phyloP scores from a whole-genome alignment of 768 basidiomycete species.

The Trametes maxima region DNA sequence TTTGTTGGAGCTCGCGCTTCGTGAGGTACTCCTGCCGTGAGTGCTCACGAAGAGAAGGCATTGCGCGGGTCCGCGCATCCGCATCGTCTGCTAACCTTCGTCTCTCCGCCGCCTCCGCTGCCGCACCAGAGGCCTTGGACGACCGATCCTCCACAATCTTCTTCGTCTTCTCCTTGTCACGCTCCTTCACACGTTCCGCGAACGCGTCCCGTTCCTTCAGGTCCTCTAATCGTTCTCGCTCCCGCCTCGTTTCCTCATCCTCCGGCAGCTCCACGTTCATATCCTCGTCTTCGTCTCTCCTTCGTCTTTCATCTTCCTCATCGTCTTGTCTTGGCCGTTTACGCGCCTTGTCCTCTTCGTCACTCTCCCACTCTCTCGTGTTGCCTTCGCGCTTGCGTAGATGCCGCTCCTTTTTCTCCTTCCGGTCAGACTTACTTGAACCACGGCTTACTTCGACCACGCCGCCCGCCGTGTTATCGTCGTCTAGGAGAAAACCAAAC shows the following conservation, averaged over 20 bases:
- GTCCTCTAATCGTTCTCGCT: constrained; percentile 78
- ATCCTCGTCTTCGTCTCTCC: constrained; percentile 39
- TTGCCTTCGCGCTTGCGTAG: constrained; percentile 82
- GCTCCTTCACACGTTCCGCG: constrained; percentile 80
- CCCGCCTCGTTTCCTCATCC: constrained; percentile 70
- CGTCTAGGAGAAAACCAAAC: constrained; percentile 85
- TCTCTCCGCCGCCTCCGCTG: constrained; percentile 81
- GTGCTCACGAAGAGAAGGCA: constrained; percentile 79
- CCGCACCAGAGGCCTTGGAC: constrained; percentile 69
- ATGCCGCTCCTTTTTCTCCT: constrained; percentile 60
- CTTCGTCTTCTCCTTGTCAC: constrained; percentile 85
- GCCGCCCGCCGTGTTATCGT: constrained; percentile 53
- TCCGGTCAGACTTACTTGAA: constrained; percentile 41
- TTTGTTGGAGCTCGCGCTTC: constrained; percentile 94
- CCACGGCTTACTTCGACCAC: constrained; percentile 39
- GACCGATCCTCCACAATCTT: constrained; percentile 92
- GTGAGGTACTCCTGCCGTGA: constrained; percentile 96
- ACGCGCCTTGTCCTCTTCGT: constrained; percentile 77
- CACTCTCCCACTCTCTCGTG: constrained; percentile 86
- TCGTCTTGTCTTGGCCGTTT: constrained; percentile 64
- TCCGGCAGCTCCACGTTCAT: constrained; percentile 54
- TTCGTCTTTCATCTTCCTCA: constrained; percentile 25
- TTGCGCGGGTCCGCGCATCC: constrained; percentile 48
- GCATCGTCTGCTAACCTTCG: constrained; percentile 73
- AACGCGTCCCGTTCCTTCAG: constrained; percentile 90